Evolutionary conservation across 177 flowering plant genomes (phyloP).

Genomic region (Vitis hybrid): DNA sequence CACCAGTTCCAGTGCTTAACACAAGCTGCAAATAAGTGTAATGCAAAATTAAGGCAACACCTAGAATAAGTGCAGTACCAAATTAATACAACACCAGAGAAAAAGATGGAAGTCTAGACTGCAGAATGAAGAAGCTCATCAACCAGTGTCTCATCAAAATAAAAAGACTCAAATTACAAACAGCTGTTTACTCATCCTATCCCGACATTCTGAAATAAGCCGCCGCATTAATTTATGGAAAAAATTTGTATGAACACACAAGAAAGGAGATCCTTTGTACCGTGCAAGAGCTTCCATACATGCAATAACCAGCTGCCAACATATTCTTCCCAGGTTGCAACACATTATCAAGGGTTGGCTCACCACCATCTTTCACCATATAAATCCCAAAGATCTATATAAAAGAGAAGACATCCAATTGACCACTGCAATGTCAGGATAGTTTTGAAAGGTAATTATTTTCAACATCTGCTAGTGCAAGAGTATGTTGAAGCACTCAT

Average conservation of each 20-base stretch:
- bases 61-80: neutral
- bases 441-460: constrained; percentile 2
- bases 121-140: neutral
- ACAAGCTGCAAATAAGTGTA: constrained; percentile 62
- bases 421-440: constrained; percentile 7
- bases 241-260: constrained; percentile 3
- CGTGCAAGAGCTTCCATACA: constrained; percentile 99
- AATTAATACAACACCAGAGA: neutral
- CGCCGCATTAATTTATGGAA: neutral
- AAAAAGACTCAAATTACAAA: neutral
- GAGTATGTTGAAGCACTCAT: neutral
- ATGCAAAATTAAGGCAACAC: neutral
- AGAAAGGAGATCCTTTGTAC: constrained; percentile 35
- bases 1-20: constrained; percentile 89
- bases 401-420: constrained; percentile 13
- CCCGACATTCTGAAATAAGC: neutral
- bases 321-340: constrained; percentile 86
- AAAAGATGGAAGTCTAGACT: constrained; percentile 2
- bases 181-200: neutral
- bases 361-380: constrained; percentile 40
- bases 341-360: constrained; percentile 75
- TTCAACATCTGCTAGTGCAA: neutral
- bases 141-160: neutral
- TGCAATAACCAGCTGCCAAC: constrained; percentile 98
- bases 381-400: constrained; percentile 86